Evolutionary conservation across 106 monocot species (phyloP), one percentile per base, ranked within the genome.

Genomic region (Acanthochlamys bracteata): DNA sequence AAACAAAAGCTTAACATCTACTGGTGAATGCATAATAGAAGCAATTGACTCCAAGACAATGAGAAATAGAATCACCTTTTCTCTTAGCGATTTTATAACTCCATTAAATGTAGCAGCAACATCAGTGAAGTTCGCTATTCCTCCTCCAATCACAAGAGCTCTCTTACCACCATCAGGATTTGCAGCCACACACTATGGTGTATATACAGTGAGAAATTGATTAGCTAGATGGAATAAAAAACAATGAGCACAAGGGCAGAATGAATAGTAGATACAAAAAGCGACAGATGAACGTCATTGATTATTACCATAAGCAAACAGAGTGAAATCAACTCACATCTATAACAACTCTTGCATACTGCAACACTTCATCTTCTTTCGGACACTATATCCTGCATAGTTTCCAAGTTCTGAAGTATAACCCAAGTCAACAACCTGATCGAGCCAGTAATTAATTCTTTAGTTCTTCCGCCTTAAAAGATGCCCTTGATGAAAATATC

Each of bases 301-400:
- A 43, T 8, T 7, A 43, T 13, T 7, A 43, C 43, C 7, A 43
- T 13, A 43, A 8, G 43, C 43, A 43, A 43, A 43, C 10, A 13
- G 13, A 8, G 43, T 43, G 43, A 7, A 8, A 43, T 16, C 40
- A n/a, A n/a, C 70, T 76, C 49, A 70, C 76, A 64, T 76, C 76
- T 59, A 76, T 56, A 39, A 76, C 69, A 64, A 76, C 76, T 51
- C 76, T 64, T 20, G 76, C 76, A 69, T 76, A 76, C 24, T 76
- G 76, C 70, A 76, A 65, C 10, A 76, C 76, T 21, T 76, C 76
- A 40, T 70, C 76, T 57, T 76, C 76, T 11, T 76, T 76, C 17
- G 76, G 76, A 24, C 76, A 76, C 76, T 76, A 58, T 76, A 76
- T 22, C 70, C 76, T 42, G 76, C 76, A 70, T 76, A 76, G 20